These are phyloP conservation scores for Schwanniomyces sp. DNA, from an alignment of 805 yeast species.

Conservation along the genomic window DNA sequence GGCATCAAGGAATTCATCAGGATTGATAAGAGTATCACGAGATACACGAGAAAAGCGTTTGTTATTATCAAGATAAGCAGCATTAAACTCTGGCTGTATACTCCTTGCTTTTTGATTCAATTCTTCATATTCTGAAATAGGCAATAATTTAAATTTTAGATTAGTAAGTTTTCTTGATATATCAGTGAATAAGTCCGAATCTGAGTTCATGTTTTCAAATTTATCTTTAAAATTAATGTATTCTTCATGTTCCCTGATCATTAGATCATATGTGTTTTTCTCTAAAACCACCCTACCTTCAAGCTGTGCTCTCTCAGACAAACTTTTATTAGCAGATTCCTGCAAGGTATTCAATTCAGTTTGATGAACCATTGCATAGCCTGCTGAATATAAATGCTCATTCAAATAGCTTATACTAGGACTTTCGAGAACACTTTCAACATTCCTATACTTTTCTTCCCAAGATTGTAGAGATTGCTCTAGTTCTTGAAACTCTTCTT, in stretches of 20 bases:
- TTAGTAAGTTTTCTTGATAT: neutral
- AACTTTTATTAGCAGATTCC: constrained; percentile 11
- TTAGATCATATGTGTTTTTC: constrained; percentile 9
- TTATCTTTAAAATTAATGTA: neutral
- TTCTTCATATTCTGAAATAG: constrained; percentile 13
- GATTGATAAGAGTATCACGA: constrained; percentile 6
- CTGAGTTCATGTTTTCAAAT: neutral
- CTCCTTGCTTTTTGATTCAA: constrained; percentile 3
- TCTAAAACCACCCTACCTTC: constrained; percentile 15
- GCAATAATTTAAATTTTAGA: constrained; percentile 9
- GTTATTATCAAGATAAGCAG: neutral
- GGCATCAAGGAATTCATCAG: constrained; percentile 20
- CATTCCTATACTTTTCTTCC: neutral
- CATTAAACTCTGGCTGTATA: neutral
- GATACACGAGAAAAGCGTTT: neutral
- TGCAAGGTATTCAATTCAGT: constrained; percentile 11
- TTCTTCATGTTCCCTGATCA: constrained; percentile 1
- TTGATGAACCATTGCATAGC: constrained; percentile 7
- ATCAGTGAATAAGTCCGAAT: neutral
- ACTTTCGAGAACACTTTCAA: neutral
- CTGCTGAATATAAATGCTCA: neutral
- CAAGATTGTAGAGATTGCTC: constrained; percentile 3
- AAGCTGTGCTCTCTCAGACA: constrained; percentile 14
- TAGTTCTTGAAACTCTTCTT: constrained; percentile 21
- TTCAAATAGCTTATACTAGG: neutral